phyloP scores from a whole-genome alignment of 805 yeast species.

The Komagataella kurtzmanii region DNA sequence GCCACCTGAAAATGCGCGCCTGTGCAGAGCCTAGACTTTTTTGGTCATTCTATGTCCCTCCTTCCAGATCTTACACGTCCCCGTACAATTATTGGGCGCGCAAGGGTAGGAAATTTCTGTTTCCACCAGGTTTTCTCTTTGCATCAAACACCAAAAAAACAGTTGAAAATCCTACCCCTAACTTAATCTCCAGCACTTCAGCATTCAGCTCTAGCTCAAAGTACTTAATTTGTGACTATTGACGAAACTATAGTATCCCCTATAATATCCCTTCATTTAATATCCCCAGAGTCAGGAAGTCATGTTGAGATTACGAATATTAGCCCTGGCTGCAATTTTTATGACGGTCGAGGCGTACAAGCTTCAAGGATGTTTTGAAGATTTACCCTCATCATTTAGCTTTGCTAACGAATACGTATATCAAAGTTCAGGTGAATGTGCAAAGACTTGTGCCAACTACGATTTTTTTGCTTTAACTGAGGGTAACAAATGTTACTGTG shows the following conservation, averaged over 20 bases:
- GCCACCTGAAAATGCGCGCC: background rate
- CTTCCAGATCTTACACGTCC: background rate
- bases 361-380: slow-evolving; percentile 22
- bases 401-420: slow-evolving; percentile 33
- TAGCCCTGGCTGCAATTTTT: background rate
- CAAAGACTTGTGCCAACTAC: slow-evolving; percentile 27
- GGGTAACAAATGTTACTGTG: slow-evolving; percentile 59
- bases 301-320: background rate
- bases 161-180: background rate
- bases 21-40: background rate
- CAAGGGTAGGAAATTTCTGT: background rate
- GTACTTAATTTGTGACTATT: background rate
- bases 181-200: background rate
- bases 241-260: background rate
- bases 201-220: background rate
- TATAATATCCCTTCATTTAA: background rate
- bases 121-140: background rate
- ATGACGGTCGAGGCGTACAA: background rate
- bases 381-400: slow-evolving; percentile 21
- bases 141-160: background rate
- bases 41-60: background rate
- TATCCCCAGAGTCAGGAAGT: background rate
- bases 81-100: background rate
- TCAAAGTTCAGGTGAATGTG: slow-evolving; percentile 51
- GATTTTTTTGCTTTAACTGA: slow-evolving; percentile 36